Evolutionary conservation across 768 basidiomycete genomes (phyloP), one percentile per base, ranked within the genome.

Genomic region (Galerina marginata): DNA sequence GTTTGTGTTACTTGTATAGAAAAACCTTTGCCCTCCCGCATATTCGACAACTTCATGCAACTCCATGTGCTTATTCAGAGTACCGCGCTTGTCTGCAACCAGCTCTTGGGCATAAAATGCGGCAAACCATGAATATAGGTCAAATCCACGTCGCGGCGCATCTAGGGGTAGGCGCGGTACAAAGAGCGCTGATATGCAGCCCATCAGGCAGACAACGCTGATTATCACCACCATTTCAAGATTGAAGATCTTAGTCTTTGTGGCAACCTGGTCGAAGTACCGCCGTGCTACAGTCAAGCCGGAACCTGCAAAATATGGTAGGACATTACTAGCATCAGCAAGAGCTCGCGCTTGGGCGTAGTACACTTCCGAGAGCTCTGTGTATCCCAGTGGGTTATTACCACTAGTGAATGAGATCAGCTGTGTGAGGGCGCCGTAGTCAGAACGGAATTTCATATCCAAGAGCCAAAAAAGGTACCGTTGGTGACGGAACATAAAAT

Each of bases 221-320:
- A 78, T 50, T 33, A 70, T 69, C 15, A 68, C 52, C 4, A 65
- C 63, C 64, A 76, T 65, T 10, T 65, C 64, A 9, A 69, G 2
- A 4, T 63, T 65, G 26, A 67, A 53, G 25, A 79, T 68, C 26
- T 38, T 59, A 1, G 75, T 71, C 29, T 38, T 67, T 3, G 77
- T 66, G 9, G 74, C 47, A 0, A 73, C 64, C 6, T 56, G 46
- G 59, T 81, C 78, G 4, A 64, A 53, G 49, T 76, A 82, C 6
- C 63, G 65, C 15, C 75, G 71, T 15, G 51, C 51, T 12, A 53
- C 38, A 26, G 4, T 53, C 51, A 53, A 6, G 6, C 51, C 76
- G 6, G 76, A 72, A 4, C 81, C 81, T 4, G 68, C 71, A 16
- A 83, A 74, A 65, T 81, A 81, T 1, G 79, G 77, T 1, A 81